Conservation (phyloP, 768 basidiomycete genomes). For the Xerocomellus chrysenteron region DNA sequence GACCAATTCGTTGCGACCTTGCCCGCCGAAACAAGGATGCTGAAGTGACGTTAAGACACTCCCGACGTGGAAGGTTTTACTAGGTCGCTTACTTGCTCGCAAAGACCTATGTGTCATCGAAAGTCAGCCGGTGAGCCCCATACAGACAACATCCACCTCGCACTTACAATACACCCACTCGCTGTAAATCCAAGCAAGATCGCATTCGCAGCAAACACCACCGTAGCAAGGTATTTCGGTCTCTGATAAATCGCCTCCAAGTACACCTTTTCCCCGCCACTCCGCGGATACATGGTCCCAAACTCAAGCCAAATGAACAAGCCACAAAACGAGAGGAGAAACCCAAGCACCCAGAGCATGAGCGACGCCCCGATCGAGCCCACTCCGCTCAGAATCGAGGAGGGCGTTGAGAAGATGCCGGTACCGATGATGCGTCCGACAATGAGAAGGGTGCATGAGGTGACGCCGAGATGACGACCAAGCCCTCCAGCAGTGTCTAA, state of each 20-base stretch:
- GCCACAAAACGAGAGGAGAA: conserved; percentile 55
- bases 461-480: conserved; percentile 54
- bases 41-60: conserved; percentile 14
- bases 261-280: conserved; percentile 64
- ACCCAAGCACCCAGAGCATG: conserved; percentile 63
- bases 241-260: conserved; percentile 52
- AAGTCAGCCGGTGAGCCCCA: not conserved
- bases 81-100: conserved; percentile 29
- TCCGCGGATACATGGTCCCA: conserved; percentile 61
- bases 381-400: conserved; percentile 53
- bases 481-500: conserved; percentile 53
- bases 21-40: conserved; percentile 51
- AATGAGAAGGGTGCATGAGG: conserved; percentile 54
- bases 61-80: fast-evolving
- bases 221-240: conserved; percentile 48
- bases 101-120: conserved; percentile 23
- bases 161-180: conserved; percentile 47
- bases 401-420: conserved; percentile 61
- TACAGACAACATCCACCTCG: not conserved
- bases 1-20: conserved; percentile 45
- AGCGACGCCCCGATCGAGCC: conserved; percentile 59
- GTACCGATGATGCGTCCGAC: conserved; percentile 59
- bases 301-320: conserved; percentile 63
- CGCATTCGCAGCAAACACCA: conserved; percentile 48
- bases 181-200: conserved; percentile 45